Conservation (phyloP, 192 early-diverging fungal species). For the Podila horticola region DNA sequence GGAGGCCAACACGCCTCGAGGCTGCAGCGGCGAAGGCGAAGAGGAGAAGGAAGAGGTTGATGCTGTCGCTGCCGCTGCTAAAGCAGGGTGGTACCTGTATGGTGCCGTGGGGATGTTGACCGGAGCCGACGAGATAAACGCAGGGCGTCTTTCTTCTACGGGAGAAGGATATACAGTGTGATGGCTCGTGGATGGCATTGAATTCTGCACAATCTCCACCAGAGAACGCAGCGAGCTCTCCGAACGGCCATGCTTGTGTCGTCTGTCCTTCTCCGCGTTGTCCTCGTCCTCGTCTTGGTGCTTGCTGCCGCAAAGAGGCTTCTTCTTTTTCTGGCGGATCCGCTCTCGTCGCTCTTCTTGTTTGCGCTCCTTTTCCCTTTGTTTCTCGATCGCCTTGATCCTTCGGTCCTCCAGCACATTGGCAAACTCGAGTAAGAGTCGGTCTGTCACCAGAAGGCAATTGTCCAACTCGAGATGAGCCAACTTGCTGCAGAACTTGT, state of each 20-base stretch:
- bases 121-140: constrained; percentile 21
- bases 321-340: constrained; percentile 20
- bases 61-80: background rate
- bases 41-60: constrained; percentile 31
- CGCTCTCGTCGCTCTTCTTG: constrained; percentile 30
- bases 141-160: background rate
- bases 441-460: constrained; percentile 57
- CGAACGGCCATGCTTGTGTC: background rate
- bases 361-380: constrained; percentile 27
- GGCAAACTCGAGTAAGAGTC: constrained; percentile 55
- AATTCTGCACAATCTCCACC: background rate
- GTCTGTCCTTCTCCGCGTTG: background rate
- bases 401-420: constrained; percentile 47
- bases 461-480: constrained; percentile 58
- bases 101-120: constrained; percentile 35
- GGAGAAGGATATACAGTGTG: background rate
- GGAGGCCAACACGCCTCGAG: constrained; percentile 36
- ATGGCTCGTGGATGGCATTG: background rate
- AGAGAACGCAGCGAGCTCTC: background rate
- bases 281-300: background rate
- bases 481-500: constrained; percentile 35
- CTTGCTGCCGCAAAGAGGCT: background rate
- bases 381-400: constrained; percentile 11
- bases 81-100: constrained; percentile 3
- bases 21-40: constrained; percentile 37